Evolutionary conservation across 495 filamentous ascomycete species (phyloP).

Genomic region (Annulohypoxylon maeteangense): DNA sequence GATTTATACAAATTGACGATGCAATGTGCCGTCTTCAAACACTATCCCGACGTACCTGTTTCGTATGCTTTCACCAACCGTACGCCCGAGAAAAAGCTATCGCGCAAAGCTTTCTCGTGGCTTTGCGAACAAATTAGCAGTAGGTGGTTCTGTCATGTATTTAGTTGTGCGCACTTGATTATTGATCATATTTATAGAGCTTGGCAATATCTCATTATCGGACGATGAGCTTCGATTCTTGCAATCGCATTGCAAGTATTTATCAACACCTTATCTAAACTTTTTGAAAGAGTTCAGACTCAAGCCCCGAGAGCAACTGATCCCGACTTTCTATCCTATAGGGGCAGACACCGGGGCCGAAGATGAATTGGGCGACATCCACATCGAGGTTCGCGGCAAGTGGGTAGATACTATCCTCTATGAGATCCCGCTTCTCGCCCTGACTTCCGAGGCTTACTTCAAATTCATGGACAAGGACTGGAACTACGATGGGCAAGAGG

Average conservation of each 20-base stretch:
- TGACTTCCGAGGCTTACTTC: slow-evolving; percentile 97
- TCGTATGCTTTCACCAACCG: slow-evolving; percentile 95
- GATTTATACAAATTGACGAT: slow-evolving; percentile 99
- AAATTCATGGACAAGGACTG: slow-evolving; percentile 92
- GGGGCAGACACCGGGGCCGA: slow-evolving; percentile 71
- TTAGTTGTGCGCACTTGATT: slow-evolving; percentile 14
- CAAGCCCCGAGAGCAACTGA: slow-evolving; percentile 80
- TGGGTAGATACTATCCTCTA: slow-evolving; percentile 98
- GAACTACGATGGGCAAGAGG: slow-evolving; percentile 84
- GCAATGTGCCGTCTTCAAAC: slow-evolving; percentile 95
- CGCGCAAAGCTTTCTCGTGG: slow-evolving; percentile 84
- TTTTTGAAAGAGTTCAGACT: slow-evolving; percentile 86
- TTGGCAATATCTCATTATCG: slow-evolving; percentile 79
- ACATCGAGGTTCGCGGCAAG: slow-evolving; percentile 77
- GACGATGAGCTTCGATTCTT: slow-evolving; percentile 82
- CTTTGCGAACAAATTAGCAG: slow-evolving; percentile 82
- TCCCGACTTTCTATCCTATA: slow-evolving; percentile 72
- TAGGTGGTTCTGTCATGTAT: slow-evolving; percentile 49
- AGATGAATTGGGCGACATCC: slow-evolving; percentile 75
- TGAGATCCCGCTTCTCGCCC: slow-evolving; percentile 91
- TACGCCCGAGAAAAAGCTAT: slow-evolving; percentile 92
- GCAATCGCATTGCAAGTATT: slow-evolving; percentile 81
- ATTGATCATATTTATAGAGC: slow-evolving; percentile 60
- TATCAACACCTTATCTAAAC: slow-evolving; percentile 77
- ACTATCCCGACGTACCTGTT: slow-evolving; percentile 85